phyloP scores from a whole-genome alignment of 139 green algal genomes.

The Klebsormidium nitens region DNA sequence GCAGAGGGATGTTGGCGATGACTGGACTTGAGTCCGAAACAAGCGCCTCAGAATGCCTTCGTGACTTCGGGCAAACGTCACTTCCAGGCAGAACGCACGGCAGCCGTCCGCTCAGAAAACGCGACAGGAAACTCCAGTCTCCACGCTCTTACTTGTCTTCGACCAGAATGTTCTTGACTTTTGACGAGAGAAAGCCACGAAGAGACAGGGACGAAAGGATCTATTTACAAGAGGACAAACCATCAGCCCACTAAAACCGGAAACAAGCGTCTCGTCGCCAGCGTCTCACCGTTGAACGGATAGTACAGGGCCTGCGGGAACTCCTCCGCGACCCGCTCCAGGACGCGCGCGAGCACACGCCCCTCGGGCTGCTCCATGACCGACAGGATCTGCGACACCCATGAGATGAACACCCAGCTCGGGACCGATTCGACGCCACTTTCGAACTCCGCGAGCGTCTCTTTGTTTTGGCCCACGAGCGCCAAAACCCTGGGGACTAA shows the following conservation, averaged over 20 bases:
- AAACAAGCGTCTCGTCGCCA: neutral
- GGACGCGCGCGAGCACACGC: slow-evolving; percentile 28
- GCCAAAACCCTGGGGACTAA: slow-evolving; percentile 7
- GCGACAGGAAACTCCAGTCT: no score
- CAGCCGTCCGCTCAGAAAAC: no score
- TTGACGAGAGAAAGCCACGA: no score
- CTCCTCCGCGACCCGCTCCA: slow-evolving; percentile 37
- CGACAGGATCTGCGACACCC: slow-evolving; percentile 52
- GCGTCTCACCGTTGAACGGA: slow-evolving; percentile 21
- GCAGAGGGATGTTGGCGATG: no score
- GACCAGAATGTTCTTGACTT: no score
- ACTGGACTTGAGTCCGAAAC: no score
- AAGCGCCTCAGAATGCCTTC: no score
- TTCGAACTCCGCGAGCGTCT: slow-evolving; percentile 6
- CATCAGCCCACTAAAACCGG: neutral
- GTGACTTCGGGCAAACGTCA: no score
- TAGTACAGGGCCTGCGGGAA: slow-evolving; percentile 54
- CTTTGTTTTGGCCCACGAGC: neutral
- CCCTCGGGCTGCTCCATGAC: slow-evolving; percentile 42
- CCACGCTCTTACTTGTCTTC: no score
- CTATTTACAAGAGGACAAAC: no score
- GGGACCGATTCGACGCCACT: neutral
- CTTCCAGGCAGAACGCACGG: no score
- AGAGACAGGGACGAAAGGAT: no score
- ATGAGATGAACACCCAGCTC: slow-evolving; percentile 48